These are phyloP conservation scores for Talinum fruticosum DNA, from an alignment of 148 eudicot genomes.

Conservation along the genomic window DNA sequence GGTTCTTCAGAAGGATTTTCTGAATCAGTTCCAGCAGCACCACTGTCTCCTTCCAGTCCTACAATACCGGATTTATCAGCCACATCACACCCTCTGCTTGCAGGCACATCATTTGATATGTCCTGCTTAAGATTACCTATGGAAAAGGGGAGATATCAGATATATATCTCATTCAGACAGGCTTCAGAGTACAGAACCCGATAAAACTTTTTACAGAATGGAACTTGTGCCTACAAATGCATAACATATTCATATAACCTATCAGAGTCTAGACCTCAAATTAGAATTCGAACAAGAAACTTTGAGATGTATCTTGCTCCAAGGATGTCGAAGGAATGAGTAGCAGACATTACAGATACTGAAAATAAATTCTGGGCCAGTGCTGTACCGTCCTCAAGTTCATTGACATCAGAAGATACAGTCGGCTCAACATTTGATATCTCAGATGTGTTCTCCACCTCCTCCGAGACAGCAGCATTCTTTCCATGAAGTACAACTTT, in stretches of 20 bases:
- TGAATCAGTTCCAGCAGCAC: constrained; percentile 34
- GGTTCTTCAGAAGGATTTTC: constrained; percentile 38
- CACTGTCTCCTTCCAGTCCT: constrained; percentile 32
- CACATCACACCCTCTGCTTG: constrained; percentile 28
- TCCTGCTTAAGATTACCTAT: constrained; percentile 41
- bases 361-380: constrained; percentile 7
- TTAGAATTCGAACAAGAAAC: background rate
- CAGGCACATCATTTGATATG: constrained; percentile 28
- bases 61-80: constrained; percentile 29
- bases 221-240: background rate
- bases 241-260: constrained; percentile 2
- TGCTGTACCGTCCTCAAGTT: constrained; percentile 46
- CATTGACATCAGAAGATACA: constrained; percentile 38
- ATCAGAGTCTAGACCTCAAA: constrained; percentile 13
- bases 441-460: constrained; percentile 41
- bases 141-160: background rate
- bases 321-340: background rate
- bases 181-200: background rate
- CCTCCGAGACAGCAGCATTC: constrained; percentile 28
- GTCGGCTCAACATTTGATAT: constrained; percentile 40
- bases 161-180: background rate
- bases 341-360: background rate
- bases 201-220: background rate
- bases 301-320: constrained; percentile 12
- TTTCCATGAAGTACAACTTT: constrained; percentile 37